Conservation (phyloP, 2,329 filamentous ascomycete species). For the Elsinoe perseae region DNA sequence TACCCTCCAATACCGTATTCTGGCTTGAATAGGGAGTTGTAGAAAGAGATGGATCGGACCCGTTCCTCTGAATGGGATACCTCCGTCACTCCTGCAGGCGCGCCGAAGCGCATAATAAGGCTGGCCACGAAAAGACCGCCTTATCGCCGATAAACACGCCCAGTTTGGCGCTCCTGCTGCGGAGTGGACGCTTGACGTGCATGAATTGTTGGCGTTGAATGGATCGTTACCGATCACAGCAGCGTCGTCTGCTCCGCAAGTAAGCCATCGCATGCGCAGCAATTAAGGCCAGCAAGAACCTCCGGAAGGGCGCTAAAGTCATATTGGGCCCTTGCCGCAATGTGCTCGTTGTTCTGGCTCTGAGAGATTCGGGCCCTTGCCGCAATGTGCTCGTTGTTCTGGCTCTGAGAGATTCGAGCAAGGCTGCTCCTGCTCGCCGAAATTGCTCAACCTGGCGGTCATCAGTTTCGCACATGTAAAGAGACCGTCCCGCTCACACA, state of each 20-base stretch:
- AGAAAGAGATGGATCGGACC: not conserved
- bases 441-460: not conserved
- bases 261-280: not conserved
- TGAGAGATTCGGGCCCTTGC: not conserved
- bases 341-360: not conserved
- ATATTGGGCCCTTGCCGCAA: not conserved
- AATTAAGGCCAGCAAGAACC: not conserved
- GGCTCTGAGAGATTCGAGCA: not conserved
- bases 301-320: not conserved
- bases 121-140: not conserved
- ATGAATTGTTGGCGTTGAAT: not conserved
- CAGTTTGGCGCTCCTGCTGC: not conserved
- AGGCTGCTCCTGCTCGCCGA: not conserved
- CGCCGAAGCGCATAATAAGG: not conserved
- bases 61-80: not conserved
- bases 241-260: not conserved
- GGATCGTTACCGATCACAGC: not conserved
- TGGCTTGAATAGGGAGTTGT: not conserved
- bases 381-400: not conserved
- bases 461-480: not conserved
- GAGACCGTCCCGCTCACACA: not conserved
- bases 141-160: not conserved
- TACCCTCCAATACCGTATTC: not conserved
- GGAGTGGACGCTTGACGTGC: not conserved
- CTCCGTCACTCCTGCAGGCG: not conserved